phyloP scores from a whole-genome alignment of 371 early-diverging fungal genomes.

The Mortierella sp. region DNA sequence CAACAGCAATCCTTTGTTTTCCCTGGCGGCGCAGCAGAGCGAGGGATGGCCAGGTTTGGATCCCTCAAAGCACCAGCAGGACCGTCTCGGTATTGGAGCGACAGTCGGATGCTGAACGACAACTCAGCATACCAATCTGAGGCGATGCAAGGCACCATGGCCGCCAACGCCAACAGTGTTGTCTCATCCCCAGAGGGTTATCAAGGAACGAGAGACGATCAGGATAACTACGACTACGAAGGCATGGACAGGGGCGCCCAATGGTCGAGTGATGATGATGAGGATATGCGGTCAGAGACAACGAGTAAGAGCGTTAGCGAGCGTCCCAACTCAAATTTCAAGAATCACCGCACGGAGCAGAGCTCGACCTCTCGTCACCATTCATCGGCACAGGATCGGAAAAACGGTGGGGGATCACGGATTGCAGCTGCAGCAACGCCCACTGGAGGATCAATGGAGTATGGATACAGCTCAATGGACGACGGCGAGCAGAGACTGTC shows the following conservation, averaged over 20 bases:
- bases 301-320: background rate
- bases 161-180: constrained; percentile 10
- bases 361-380: background rate
- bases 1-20: constrained; percentile 5
- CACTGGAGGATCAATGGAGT: background rate
- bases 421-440: background rate
- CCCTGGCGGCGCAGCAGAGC: background rate
- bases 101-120: constrained; percentile 1
- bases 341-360: background rate
- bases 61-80: background rate
- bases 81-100: constrained; percentile 10
- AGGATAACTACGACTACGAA: background rate
- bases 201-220: background rate
- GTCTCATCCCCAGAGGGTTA: constrained; percentile 9
- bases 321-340: background rate
- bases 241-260: background rate
- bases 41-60: background rate
- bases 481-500: constrained; percentile 7
- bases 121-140: constrained; percentile 6
- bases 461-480: background rate
- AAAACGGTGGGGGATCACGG: background rate
- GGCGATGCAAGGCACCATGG: background rate
- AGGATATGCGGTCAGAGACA: constrained; percentile 8
- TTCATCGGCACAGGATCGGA: background rate
- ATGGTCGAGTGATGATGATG: constrained; percentile 37